Conservation (phyloP, 306 rosid species). For the Castanopsis chinensis region DNA sequence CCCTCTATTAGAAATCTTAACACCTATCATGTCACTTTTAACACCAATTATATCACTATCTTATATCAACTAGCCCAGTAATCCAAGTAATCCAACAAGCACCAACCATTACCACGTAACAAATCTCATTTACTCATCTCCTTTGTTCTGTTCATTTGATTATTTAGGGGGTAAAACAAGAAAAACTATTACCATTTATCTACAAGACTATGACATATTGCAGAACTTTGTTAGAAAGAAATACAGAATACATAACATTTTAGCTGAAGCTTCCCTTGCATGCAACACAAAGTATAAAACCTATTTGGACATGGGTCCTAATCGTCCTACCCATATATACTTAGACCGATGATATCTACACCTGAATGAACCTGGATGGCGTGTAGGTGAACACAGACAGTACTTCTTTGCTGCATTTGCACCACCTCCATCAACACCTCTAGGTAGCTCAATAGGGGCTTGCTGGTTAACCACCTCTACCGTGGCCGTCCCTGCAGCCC, state of each 20-base stretch:
- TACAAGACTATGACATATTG: neutral
- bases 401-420: neutral
- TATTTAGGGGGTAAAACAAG: too few species aligned
- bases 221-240: neutral
- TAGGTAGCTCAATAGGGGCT: neutral
- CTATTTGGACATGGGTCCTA: neutral
- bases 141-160: too few species aligned
- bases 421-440: neutral
- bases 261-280: neutral
- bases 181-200: neutral
- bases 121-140: too few species aligned
- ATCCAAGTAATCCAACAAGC: too few species aligned
- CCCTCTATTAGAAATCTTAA: too few species aligned
- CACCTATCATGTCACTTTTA: too few species aligned
- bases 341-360: slow-evolving; percentile 1
- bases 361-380: slow-evolving; percentile 2
- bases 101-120: too few species aligned
- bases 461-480: neutral
- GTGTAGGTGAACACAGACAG: neutral
- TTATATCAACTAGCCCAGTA: too few species aligned
- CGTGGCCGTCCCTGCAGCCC: neutral
- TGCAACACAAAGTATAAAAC: neutral
- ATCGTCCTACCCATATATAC: neutral
- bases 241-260: neutral
- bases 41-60: too few species aligned